Base-by-base conservation (phyloP, 352 stramenopile species). In the Pythium utonaiense region DNA sequence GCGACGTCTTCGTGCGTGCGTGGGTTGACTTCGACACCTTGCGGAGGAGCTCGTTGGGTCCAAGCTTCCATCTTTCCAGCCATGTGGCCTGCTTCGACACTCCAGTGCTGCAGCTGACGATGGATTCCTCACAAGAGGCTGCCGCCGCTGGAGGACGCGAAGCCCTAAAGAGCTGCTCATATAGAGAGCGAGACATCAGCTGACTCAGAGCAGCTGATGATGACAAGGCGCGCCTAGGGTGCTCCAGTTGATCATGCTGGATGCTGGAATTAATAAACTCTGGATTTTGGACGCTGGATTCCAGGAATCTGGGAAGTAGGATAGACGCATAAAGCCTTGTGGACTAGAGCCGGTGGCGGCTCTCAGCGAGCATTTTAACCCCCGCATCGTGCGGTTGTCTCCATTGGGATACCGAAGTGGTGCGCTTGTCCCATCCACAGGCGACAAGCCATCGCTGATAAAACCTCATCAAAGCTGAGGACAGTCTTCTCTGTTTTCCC, bases 391-490 rank as follows among this genome's bases (percentile, higher is more conserved):
- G 36, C 36, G 36, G 36, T 44, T 22, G 36, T 44, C 36, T 44
- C 22, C 36, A 24, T 44, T 44, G 5, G 14, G 12, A 24, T 22
- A 17, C 36, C 9, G 22, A 19, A 22, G 16, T 44, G 36, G 21
- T 44, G 16, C 36, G 16, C 14, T 44, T 44, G 36, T 44, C 36
- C 36, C 36, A 44, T 44, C 36, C 36, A 44, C 36, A 44, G n/a
- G 36, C 14, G 36, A 44, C 36, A 21, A 44, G 36, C 12, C 36
- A 24, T 28, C 3, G 19, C 40, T n/a, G 34, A 53, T 64, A 64
- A 64, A 64, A 64, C 57, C 57, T 53, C 27, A 9, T 6, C 40
- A 28, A 40, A 55, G 9, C 8, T 19, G 1, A 12, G 3, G 16
- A 21, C 24, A 30, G 4, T 3, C 24, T 3, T 52, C 57, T 52